Conservation (phyloP, 805 yeast genomes). For the Suhomyces pyralidae region DNA sequence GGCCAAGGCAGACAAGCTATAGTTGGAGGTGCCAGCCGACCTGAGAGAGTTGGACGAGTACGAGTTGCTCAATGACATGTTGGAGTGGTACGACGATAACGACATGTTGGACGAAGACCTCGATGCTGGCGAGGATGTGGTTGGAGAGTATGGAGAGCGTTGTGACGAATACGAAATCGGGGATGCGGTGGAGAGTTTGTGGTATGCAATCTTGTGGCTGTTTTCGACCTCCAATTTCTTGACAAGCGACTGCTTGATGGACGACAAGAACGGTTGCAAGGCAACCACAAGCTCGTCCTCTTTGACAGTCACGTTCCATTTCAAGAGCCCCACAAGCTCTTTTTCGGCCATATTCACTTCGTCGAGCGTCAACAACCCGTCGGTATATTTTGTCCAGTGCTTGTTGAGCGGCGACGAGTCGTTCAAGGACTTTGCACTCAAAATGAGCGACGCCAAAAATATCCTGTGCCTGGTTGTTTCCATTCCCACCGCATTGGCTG, state of each 20-base stretch:
- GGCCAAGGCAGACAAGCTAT: slow-evolving; percentile 6
- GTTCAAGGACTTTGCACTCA: slow-evolving; percentile 90
- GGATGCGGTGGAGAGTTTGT: slow-evolving; percentile 18
- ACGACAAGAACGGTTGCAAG: slow-evolving; percentile 70
- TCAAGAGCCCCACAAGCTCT: slow-evolving; percentile 75
- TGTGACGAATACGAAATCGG: slow-evolving; percentile 8
- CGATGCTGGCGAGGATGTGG: slow-evolving; percentile 7
- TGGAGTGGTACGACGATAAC: slow-evolving; percentile 16
- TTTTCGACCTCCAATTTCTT: slow-evolving; percentile 25
- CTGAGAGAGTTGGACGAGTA: slow-evolving; percentile 10
- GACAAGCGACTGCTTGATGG: slow-evolving; percentile 57
- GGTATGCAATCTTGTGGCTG: slow-evolving; percentile 26
- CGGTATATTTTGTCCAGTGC: slow-evolving; percentile 94
- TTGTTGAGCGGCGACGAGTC: slow-evolving; percentile 94
- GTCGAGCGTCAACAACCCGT: slow-evolving; percentile 68
- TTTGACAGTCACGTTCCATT: slow-evolving; percentile 78
- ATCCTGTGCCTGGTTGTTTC: slow-evolving; percentile 91
- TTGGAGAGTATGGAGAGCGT: slow-evolving; percentile 1
- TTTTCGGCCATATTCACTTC: slow-evolving; percentile 92
- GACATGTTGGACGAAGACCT: slow-evolving; percentile 11
- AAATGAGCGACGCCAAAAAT: slow-evolving; percentile 80
- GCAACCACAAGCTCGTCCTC: slow-evolving; percentile 67
- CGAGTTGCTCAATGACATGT: slow-evolving; percentile 15
- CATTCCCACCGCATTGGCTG: slow-evolving; percentile 87
- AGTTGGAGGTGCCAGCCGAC: slow-evolving; percentile 6